These are phyloP conservation scores for Phytophthora pluvialis DNA, from an alignment of 352 stramenopile genomes.

Conservation along the genomic window DNA sequence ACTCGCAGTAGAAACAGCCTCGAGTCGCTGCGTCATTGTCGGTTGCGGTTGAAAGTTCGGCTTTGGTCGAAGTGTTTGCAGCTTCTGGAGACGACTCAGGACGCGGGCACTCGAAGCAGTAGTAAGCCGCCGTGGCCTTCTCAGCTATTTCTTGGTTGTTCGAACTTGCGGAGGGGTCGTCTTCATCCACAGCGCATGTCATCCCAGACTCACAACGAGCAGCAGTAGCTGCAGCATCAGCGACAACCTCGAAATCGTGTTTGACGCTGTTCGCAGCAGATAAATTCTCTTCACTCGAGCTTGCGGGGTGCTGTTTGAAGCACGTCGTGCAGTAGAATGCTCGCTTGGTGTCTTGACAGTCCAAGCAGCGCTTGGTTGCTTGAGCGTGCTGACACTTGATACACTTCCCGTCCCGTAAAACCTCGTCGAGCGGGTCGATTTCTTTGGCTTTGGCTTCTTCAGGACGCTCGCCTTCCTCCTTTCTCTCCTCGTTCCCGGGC, in stretches of 20 bases:
- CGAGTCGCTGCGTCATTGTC: background rate
- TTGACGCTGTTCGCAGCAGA: slow-evolving; percentile 20
- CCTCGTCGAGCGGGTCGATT: slow-evolving; percentile 15
- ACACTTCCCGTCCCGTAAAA: slow-evolving; percentile 41
- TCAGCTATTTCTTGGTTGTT: slow-evolving; percentile 19
- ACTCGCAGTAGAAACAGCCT: slow-evolving; percentile 72
- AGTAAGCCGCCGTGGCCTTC: slow-evolving; percentile 44
- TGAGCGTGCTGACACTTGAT: slow-evolving; percentile 38
- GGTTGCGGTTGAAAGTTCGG: background rate
- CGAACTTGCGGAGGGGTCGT: background rate
- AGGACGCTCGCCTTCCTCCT: background rate
- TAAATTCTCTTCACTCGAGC: slow-evolving; percentile 10
- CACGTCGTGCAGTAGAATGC: slow-evolving; percentile 55
- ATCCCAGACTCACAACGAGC: slow-evolving; percentile 40
- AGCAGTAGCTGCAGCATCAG: slow-evolving; percentile 22
- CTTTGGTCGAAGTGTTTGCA: background rate
- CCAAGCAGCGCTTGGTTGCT: slow-evolving; percentile 64
- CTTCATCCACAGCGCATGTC: slow-evolving; percentile 20
- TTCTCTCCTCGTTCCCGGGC: slow-evolving; percentile 4
- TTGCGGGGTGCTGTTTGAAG: slow-evolving; percentile 58
- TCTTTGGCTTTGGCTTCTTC: slow-evolving; percentile 15
- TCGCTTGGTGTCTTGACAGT: slow-evolving; percentile 41
- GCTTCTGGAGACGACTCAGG: background rate
- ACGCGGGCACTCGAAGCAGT: slow-evolving; percentile 43
- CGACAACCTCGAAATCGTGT: slow-evolving; percentile 72